These are phyloP conservation scores for Aspergillus quadrilineatus DNA, from an alignment of 2,329 filamentous ascomycete species.

Conservation along the genomic window DNA sequence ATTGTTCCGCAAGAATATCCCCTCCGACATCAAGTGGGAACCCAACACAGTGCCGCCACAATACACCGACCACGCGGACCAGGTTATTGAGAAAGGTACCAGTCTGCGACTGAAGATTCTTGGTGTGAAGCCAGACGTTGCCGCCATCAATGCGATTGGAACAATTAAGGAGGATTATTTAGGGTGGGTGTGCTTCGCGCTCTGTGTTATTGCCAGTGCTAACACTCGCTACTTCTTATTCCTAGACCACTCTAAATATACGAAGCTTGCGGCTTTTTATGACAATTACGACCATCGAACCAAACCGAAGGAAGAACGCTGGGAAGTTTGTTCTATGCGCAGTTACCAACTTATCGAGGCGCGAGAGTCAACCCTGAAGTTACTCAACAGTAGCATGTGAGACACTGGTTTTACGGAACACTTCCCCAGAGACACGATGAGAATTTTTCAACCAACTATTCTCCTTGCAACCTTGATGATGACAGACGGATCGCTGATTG, in stretches of 20 bases:
- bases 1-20: conserved; percentile 57
- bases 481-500: not conserved
- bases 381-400: not conserved
- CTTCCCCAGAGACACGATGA: not conserved
- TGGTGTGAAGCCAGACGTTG: conserved; percentile 88
- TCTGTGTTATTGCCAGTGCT: conserved; percentile 6
- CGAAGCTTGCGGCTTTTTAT: conserved; percentile 22
- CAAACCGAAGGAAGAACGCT: conserved; percentile 10
- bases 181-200: conserved; percentile 38
- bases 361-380: not conserved
- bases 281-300: conserved; percentile 19
- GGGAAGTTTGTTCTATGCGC: conserved; percentile 1
- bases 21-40: conserved; percentile 88
- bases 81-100: conserved; percentile 88
- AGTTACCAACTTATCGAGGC: not conserved
- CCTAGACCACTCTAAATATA: conserved; percentile 34
- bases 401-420: not conserved
- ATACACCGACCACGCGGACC: conserved; percentile 92
- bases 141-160: conserved; percentile 93
- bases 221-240: conserved; percentile 8
- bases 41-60: conserved; percentile 94
- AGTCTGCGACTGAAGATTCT: conserved; percentile 93
- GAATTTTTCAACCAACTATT: not conserved
- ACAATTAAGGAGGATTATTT: conserved; percentile 79
- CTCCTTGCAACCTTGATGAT: not conserved